These are phyloP conservation scores for Linum lewisii DNA, from an alignment of 345 rosid species.

Conservation along the genomic window DNA sequence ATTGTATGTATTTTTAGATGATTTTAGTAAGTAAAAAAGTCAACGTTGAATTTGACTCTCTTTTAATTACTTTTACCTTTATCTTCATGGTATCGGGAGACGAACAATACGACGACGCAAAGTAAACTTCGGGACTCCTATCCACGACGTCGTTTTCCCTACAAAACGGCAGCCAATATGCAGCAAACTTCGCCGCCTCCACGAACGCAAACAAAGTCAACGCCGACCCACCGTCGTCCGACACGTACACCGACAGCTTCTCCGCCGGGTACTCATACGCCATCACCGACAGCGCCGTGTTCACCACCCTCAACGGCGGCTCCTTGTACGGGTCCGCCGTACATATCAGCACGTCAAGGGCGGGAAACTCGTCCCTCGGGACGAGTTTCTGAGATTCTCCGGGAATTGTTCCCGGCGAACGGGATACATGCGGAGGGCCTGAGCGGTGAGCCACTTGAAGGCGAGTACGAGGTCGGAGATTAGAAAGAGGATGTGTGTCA, in stretches of 20 bases:
- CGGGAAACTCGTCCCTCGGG: constrained; percentile 22
- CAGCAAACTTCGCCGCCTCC: constrained; percentile 34
- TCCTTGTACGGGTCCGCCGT: constrained; percentile 41
- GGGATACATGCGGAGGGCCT: constrained; percentile 26
- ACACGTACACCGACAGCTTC: constrained; percentile 40
- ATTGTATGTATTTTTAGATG: no score
- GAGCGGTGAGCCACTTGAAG: constrained; percentile 24
- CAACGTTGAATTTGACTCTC: no score
- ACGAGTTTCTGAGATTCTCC: constrained; percentile 19
- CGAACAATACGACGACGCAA: background rate
- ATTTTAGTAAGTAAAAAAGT: no score
- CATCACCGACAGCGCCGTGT: constrained; percentile 40
- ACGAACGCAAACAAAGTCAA: constrained; percentile 25
- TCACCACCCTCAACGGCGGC: constrained; percentile 37
- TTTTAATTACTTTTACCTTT: background rate
- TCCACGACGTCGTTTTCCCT: constrained; percentile 11
- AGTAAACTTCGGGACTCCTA: constrained; percentile 4
- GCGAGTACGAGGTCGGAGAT: constrained; percentile 18
- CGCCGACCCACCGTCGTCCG: constrained; percentile 38
- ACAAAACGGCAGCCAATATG: constrained; percentile 45
- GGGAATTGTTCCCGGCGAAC: constrained; percentile 27
- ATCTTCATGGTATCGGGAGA: background rate
- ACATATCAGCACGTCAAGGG: constrained; percentile 41
- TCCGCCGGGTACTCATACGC: constrained; percentile 38
- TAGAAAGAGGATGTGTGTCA: background rate